Evolutionary conservation across 228 moss, liverwort and hornwort species (phyloP).

Genomic region (Sphagnum magellanicum): DNA sequence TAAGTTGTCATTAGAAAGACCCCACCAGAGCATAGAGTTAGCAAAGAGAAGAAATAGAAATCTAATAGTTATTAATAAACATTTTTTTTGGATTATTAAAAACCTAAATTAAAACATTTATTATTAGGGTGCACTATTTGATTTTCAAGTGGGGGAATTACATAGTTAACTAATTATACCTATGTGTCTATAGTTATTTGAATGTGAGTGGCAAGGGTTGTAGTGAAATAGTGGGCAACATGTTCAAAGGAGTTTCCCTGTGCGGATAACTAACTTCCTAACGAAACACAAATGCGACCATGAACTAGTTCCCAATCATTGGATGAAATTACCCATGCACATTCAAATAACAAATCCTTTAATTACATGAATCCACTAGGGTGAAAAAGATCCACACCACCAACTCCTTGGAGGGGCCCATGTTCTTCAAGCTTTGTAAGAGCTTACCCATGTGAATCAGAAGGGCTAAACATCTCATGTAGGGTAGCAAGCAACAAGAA

Average conservation of each 20-base stretch:
- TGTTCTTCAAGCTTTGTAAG: slow-evolving; percentile 64
- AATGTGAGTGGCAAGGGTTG: slow-evolving; percentile 66
- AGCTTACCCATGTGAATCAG: slow-evolving; percentile 66
- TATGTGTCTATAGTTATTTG: slow-evolving; percentile 35
- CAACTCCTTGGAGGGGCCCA: slow-evolving; percentile 32
- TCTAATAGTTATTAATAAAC: too few species aligned
- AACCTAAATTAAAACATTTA: too few species aligned
- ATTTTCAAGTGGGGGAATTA: too few species aligned
- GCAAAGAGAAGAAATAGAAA: too few species aligned
- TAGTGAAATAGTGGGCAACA: slow-evolving; percentile 62
- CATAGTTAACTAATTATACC: too few species aligned
- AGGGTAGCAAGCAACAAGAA: slow-evolving; percentile 40
- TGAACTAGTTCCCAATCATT: slow-evolving; percentile 62
- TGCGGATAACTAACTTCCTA: slow-evolving; percentile 48
- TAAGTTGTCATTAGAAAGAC: too few species aligned
- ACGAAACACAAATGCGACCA: slow-evolving; percentile 47
- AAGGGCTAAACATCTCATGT: slow-evolving; percentile 97
- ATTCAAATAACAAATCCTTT: slow-evolving; percentile 61
- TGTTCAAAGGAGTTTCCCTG: slow-evolving; percentile 74
- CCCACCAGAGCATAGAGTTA: too few species aligned
- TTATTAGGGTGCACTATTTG: too few species aligned
- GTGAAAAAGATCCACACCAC: slow-evolving; percentile 27
- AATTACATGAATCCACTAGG: slow-evolving; percentile 54
- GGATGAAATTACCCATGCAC: slow-evolving; percentile 65
- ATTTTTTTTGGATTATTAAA: too few species aligned